Evolutionary conservation across 192 early-diverging fungal genomes (phyloP).

Genomic region (Umbelopsis vinacea): DNA sequence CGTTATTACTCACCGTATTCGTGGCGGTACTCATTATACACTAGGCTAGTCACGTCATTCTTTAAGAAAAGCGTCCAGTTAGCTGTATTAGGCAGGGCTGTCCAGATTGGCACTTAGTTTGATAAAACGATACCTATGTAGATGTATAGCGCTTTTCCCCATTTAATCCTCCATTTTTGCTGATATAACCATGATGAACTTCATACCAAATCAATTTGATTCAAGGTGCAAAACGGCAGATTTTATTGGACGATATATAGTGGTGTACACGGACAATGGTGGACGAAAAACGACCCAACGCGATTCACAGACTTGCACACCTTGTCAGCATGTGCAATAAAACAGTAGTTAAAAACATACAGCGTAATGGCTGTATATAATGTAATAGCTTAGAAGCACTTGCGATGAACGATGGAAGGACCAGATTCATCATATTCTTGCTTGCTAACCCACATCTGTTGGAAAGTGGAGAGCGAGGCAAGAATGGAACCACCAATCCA

Average conservation of each 20-base stretch:
- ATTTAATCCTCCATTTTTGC: too few relatives aligned
- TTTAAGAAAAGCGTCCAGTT: too few relatives aligned
- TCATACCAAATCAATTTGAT: neutral
- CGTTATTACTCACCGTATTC: neutral
- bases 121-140: too few relatives aligned
- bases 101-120: too few relatives aligned
- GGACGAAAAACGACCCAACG: neutral
- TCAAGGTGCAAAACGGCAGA: neutral
- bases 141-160: too few relatives aligned
- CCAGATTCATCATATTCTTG: constrained; percentile 98
- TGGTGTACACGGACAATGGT: neutral
- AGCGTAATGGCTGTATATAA: neutral
- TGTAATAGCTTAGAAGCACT: constrained; percentile 81
- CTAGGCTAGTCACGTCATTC: too few relatives aligned
- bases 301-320: neutral
- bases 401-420: constrained; percentile 97
- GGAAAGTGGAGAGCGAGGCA: constrained; percentile 96
- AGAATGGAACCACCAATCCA: constrained; percentile 99
- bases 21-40: neutral
- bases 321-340: neutral
- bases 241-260: neutral
- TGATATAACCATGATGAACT: neutral
- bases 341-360: neutral
- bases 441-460: constrained; percentile 98
- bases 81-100: too few relatives aligned